Evolutionary conservation across 441 rosid species (phyloP).

Genomic region (Populus hybrid): DNA sequence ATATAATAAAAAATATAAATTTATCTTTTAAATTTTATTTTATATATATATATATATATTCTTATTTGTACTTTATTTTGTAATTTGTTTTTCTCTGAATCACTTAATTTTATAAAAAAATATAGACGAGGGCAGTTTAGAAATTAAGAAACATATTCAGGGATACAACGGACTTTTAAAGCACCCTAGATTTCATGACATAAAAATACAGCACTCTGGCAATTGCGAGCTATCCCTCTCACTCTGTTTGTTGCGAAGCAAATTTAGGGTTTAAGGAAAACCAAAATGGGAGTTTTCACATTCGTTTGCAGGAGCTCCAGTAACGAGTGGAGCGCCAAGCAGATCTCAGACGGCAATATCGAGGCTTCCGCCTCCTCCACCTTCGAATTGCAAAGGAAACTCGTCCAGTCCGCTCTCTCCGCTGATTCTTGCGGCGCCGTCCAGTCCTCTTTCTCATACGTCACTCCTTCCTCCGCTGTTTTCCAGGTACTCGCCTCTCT

Average conservation of each 20-base stretch:
- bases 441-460: conserved; percentile 63
- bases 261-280: background rate
- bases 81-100: no score
- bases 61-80: no score
- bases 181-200: background rate
- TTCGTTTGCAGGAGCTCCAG: conserved; percentile 68
- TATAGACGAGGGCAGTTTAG: background rate
- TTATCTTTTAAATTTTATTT: no score
- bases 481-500: conserved; percentile 43
- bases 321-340: conserved; percentile 78
- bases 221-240: background rate
- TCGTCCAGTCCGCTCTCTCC: conserved; percentile 57
- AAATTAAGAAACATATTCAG: background rate
- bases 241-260: background rate
- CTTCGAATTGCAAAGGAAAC: conserved; percentile 64
- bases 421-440: conserved; percentile 65
- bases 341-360: conserved; percentile 67
- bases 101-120: no score
- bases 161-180: background rate
- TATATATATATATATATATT: no score
- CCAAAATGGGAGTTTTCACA: conserved; percentile 62
- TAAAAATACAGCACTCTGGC: background rate
- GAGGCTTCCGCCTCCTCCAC: conserved; percentile 63
- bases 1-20: no score
- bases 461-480: conserved; percentile 52